Base-by-base conservation (phyloP, 2,329 filamentous ascomycete species). In the Exophiala alcalophila region DNA sequence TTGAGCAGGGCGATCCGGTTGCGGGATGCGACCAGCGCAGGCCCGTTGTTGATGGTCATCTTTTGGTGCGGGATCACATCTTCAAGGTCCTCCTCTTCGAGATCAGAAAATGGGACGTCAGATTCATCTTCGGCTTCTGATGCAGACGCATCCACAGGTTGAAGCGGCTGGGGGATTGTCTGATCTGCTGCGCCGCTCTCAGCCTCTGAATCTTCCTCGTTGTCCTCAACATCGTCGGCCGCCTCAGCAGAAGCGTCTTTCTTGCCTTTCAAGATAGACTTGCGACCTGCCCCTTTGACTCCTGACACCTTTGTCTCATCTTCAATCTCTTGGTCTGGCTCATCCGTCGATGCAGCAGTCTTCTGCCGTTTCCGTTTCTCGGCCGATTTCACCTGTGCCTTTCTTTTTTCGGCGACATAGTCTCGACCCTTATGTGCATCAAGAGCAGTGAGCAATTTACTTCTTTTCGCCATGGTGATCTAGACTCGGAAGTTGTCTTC, bases 41-140 rank as follows among this genome's bases (percentile, higher is more conserved):
- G 74, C 40, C 86, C 90, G 72, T 98, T 98, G 77, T 98, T 96
- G 71, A 97, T 97, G 39, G 90, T 96, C 54, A 96, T 82, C 58
- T 89, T 86, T 63, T 92, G 88, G 69, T 94, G 86, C 11, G 89
- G 87, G 49, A 94, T 80, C 27, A 95, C 78, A 61, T 95, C 90
- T 66, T 86, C 86, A 58, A 80, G 84, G 58, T 94, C 89, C 52
- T 86, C 85, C 14, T 86, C 87, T 40, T 85, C 75, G 28, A 84
- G 81, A 58, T 96, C 90, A 21, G 88, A 94, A 52, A 95, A 78
- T 3, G 90, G 84, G 30, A 96, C 89, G 53, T 94, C 89, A 54
- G 92, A 87, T 30, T 91, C 86, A 4, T 89, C 84, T 0, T 83
- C 80, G 1, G 82, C 82, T 0, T 83, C 78, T 0, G 80, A 78